These are phyloP conservation scores for Rhodotorula sp. DNA, from an alignment of 1,284 basidiomycete genomes.

Conservation along the genomic window DNA sequence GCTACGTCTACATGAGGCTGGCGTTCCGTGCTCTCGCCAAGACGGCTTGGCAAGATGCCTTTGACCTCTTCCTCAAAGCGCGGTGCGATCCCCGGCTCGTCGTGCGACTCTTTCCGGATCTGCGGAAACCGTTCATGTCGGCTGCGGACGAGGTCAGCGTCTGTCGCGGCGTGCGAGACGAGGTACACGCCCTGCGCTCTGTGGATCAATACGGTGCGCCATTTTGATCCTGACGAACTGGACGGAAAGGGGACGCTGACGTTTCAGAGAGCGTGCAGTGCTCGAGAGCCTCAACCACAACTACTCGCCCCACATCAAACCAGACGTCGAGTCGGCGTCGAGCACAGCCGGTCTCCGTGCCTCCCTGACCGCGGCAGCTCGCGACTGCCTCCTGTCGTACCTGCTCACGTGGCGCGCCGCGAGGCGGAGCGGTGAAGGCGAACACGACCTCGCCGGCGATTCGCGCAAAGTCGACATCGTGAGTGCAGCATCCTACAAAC, in stretches of 20 bases:
- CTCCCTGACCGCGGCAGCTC: conserved; percentile 60
- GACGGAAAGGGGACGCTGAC: not conserved
- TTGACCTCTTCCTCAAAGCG: conserved; percentile 67
- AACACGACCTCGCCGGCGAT: conserved; percentile 12
- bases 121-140: conserved; percentile 55
- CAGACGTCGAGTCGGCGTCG: conserved; percentile 65
- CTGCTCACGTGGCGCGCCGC: conserved; percentile 57
- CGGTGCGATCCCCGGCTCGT: conserved; percentile 71
- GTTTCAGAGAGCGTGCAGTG: conserved; percentile 58
- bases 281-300: conserved; percentile 80
- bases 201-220: conserved; percentile 74
- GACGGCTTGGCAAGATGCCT: conserved; percentile 72
- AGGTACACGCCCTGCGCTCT: conserved; percentile 62
- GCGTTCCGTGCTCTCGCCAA: conserved; percentile 69
- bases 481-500: not conserved
- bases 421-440: conserved; percentile 36
- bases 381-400: conserved; percentile 65
- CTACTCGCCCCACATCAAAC: conserved; percentile 76
- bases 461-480: conserved; percentile 51
- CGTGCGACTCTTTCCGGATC: conserved; percentile 69
- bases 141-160: conserved; percentile 57
- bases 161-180: conserved; percentile 65
- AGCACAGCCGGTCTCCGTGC: conserved; percentile 65
- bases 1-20: conserved; percentile 71
- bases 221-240: not conserved